Evolutionary conservation across 148 eudicot species (phyloP).

Genomic region (Tetragonia tetragonoides): DNA sequence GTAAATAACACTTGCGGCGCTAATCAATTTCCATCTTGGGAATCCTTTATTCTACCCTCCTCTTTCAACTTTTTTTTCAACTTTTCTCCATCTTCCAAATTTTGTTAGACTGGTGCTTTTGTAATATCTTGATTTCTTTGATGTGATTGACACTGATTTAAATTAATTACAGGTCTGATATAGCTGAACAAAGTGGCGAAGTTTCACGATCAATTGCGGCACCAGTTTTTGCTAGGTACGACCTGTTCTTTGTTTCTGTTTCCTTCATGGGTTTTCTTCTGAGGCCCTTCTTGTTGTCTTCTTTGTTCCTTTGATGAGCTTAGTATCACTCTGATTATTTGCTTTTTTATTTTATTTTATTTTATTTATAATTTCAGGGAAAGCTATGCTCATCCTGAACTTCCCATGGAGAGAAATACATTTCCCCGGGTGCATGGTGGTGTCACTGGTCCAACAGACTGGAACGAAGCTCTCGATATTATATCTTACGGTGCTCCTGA

Average conservation of each 20-base stretch:
- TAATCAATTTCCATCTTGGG: neutral
- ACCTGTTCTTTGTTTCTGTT: neutral
- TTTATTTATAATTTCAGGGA: constrained; percentile 47
- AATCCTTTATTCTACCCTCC: neutral
- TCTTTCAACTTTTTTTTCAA: neutral
- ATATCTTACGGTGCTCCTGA: constrained; percentile 82
- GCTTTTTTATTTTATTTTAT: neutral
- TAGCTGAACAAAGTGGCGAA: constrained; percentile 97
- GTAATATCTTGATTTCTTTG: neutral
- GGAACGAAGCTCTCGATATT: constrained; percentile 96
- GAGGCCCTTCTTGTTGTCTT: neutral
- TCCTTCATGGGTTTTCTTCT: neutral
- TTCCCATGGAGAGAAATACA: constrained; percentile 54
- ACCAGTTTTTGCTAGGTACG: constrained; percentile 72
- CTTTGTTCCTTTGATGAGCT: constrained; percentile 5
- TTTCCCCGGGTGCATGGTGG: constrained; percentile 45
- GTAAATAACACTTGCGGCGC: no score
- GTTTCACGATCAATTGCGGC: constrained; percentile 56
- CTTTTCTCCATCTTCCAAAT: neutral
- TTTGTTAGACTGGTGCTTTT: neutral
- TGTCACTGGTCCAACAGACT: constrained; percentile 71
- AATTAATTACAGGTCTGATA: constrained; percentile 51
- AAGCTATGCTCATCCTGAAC: constrained; percentile 57
- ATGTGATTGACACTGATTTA: neutral
- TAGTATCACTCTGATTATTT: neutral